A percentile compares a stretch with the other conserved stretches of the same genome.
phyloP scores from a whole-genome alignment of 2,329 filamentous ascomycete species.

The Alternaria gansuensis region DNA sequence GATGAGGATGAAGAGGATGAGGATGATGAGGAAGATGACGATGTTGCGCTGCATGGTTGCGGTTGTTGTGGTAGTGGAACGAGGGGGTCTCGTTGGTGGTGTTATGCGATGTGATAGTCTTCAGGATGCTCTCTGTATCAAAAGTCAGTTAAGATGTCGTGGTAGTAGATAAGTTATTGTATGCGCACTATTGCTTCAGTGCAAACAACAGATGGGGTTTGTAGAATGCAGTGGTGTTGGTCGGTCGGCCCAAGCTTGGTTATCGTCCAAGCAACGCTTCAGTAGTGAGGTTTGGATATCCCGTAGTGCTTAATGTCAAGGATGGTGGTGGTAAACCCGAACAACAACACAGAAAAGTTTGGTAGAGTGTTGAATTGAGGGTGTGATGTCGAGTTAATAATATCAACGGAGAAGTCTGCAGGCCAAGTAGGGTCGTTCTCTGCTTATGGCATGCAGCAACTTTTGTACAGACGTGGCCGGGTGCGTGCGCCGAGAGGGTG shows the following conservation, averaged over 20 bases:
- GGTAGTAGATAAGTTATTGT: neutral
- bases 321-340: slow-evolving; percentile 1
- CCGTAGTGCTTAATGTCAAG: neutral
- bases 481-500: slow-evolving; percentile 33
- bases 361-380: neutral
- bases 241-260: neutral
- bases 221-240: slow-evolving; percentile 3
- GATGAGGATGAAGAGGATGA: slow-evolving; percentile 62
- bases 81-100: slow-evolving; percentile 2
- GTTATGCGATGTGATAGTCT: neutral
- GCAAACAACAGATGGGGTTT: slow-evolving; percentile 1
- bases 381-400: neutral
- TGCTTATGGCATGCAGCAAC: slow-evolving; percentile 34
- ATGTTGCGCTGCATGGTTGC: slow-evolving; percentile 61
- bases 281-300: slow-evolving; percentile 2
- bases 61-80: neutral
- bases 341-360: neutral
- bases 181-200: slow-evolving; percentile 3
- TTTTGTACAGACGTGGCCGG: slow-evolving; percentile 43
- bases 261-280: slow-evolving; percentile 23
- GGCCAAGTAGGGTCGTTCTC: slow-evolving; percentile 17
- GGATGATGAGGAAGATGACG: slow-evolving; percentile 63
- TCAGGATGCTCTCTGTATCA: neutral
- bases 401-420: slow-evolving; percentile 25
- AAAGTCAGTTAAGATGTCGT: slow-evolving; percentile 4